Evolutionary conservation across 305 asterid species (phyloP).

Genomic region (Solanum hybrid): DNA sequence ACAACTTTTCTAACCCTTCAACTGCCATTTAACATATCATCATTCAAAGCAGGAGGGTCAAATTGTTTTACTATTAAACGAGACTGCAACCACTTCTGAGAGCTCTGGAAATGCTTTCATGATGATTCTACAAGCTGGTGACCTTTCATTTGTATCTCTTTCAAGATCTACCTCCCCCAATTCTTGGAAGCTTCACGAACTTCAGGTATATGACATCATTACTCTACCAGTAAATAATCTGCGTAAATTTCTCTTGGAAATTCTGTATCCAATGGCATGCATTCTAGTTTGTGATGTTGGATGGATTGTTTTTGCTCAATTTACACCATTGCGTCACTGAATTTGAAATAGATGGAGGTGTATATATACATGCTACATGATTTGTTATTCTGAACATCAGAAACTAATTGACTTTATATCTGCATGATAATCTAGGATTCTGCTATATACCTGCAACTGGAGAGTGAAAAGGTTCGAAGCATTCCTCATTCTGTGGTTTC

Average conservation of each 20-base stretch:
- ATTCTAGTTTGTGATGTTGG: neutral
- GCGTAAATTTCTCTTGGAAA: neutral
- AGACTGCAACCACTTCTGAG: conserved; percentile 43
- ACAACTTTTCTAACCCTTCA: conserved; percentile 18
- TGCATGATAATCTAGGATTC: conserved; percentile 38
- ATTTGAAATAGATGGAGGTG: neutral
- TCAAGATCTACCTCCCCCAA: conserved; percentile 35
- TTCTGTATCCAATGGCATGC: neutral
- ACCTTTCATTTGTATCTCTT: conserved; percentile 59
- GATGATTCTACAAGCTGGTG: conserved; percentile 59
- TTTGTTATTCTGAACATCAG: neutral
- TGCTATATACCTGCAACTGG: conserved; percentile 43
- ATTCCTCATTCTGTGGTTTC: conserved; percentile 68
- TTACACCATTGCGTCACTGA: neutral
- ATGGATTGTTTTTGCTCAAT: neutral
- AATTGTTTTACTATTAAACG: conserved; percentile 56
- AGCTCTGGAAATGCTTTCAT: conserved; percentile 67
- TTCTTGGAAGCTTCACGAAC: conserved; percentile 54
- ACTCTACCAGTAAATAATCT: neutral
- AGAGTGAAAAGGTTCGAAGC: conserved; percentile 67
- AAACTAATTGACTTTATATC: neutral
- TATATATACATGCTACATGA: neutral
- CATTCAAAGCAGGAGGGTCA: conserved; percentile 64
- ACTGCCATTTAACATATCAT: conserved; percentile 3
- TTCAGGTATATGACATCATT: conserved; percentile 44